Evolutionary conservation across 2,329 filamentous ascomycete species (phyloP).

Genomic region (Diplodia mutila): DNA sequence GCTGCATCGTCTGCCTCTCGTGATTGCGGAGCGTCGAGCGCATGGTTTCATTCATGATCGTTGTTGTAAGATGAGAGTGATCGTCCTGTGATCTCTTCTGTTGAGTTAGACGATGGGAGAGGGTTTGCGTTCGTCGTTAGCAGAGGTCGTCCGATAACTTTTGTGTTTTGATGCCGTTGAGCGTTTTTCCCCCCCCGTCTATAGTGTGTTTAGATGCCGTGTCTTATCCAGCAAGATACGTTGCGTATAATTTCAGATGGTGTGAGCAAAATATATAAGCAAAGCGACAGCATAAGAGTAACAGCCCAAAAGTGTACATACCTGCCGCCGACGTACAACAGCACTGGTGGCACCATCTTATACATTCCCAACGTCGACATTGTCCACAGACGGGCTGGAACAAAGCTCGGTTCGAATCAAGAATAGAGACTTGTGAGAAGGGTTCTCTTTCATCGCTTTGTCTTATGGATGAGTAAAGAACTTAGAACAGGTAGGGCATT

Average conservation of each 20-base stretch:
- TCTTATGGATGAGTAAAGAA: not conserved
- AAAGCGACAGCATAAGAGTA: not conserved
- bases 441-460: not conserved
- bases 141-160: not conserved
- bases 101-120: not conserved
- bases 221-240: slow-evolving; percentile 7
- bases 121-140: not conserved
- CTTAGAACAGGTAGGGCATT: not conserved
- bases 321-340: too few relatives aligned
- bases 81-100: not conserved
- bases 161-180: not conserved
- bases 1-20: not conserved
- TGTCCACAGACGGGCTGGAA: not conserved
- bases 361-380: not conserved
- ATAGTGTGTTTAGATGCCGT: not conserved
- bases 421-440: not conserved
- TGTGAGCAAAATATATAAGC: not conserved
- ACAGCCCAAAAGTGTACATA: not conserved
- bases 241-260: not conserved
- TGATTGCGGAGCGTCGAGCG: not conserved
- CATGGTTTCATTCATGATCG: slow-evolving; percentile 13
- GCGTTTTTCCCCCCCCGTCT: not conserved
- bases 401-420: not conserved
- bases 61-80: not conserved
- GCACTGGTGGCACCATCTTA: not conserved